These are phyloP conservation scores for Neocucurbitaria cava DNA, from an alignment of 2,329 filamentous ascomycete species.

Conservation along the genomic window DNA sequence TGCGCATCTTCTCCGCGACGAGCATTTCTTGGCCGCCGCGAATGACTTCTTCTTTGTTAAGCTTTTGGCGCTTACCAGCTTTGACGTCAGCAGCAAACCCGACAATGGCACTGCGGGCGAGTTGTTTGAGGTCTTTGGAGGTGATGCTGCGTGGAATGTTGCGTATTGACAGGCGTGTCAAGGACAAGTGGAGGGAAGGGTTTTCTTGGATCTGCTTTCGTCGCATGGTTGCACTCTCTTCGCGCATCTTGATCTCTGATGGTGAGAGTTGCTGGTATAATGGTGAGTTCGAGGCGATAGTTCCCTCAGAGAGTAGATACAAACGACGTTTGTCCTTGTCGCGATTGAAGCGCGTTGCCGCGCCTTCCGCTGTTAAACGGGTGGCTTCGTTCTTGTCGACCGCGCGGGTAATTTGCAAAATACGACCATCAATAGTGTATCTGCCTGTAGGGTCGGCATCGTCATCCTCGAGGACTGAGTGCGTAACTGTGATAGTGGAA, in stretches of 20 bases:
- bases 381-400: slow-evolving; percentile 83
- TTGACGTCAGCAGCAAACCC: slow-evolving; percentile 93
- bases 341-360: slow-evolving; percentile 66
- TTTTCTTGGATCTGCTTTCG: slow-evolving; percentile 91
- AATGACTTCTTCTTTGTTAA: slow-evolving; percentile 88
- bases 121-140: slow-evolving; percentile 87
- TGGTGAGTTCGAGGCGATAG: slow-evolving; percentile 76
- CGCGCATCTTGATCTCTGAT: slow-evolving; percentile 84
- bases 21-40: slow-evolving; percentile 82
- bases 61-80: slow-evolving; percentile 72
- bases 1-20: slow-evolving; percentile 80
- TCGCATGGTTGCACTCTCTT: slow-evolving; percentile 84
- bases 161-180: slow-evolving; percentile 88
- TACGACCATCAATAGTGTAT: slow-evolving; percentile 89
- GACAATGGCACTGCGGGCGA: slow-evolving; percentile 91
- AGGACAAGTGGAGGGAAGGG: slow-evolving; percentile 83
- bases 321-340: slow-evolving; percentile 90
- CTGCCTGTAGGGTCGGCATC: slow-evolving; percentile 78
- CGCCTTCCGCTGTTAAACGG: slow-evolving; percentile 74
- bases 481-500: slow-evolving; percentile 50
- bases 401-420: slow-evolving; percentile 83
- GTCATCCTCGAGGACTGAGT: slow-evolving; percentile 88
- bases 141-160: slow-evolving; percentile 86
- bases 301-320: slow-evolving; percentile 87
- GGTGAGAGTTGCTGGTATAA: slow-evolving; percentile 78